Evolutionary conservation across 169 alveolate species (phyloP).

Genomic region (Fabrea salina): DNA sequence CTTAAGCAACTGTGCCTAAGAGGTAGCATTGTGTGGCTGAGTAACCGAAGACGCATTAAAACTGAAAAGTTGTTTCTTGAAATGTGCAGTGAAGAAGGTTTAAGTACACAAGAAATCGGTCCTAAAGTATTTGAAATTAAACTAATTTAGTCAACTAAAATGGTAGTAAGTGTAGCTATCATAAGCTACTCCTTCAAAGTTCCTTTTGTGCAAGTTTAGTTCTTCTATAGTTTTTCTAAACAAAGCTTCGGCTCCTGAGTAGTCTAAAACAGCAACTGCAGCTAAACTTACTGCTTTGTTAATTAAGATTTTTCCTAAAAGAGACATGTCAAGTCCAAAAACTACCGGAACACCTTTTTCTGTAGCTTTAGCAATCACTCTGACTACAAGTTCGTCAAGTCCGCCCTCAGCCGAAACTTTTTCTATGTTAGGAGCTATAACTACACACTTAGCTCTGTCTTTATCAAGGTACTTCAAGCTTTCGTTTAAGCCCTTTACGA

Average conservation of each 20-base stretch:
- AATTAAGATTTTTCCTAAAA: not conserved
- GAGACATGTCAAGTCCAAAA: not conserved
- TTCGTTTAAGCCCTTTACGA: slow-evolving; percentile 19
- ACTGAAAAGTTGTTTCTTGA: not conserved
- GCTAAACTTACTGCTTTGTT: not conserved
- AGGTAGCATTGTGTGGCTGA: not conserved
- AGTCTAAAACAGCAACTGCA: slow-evolving; percentile 10
- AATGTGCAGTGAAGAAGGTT: not conserved
- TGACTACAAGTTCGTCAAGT: not conserved
- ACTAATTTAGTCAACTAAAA: no score
- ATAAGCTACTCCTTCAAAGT: no score
- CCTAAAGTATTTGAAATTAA: slow-evolving; percentile 18
- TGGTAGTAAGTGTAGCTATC: no score
- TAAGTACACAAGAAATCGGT: not conserved
- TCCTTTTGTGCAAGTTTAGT: no score
- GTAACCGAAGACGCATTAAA: not conserved
- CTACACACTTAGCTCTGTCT: not conserved
- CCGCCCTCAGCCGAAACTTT: slow-evolving; percentile 17
- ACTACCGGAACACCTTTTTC: not conserved
- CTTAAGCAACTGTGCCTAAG: not conserved
- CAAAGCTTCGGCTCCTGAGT: not conserved
- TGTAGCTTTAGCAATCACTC: not conserved
- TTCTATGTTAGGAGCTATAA: slow-evolving; percentile 24
- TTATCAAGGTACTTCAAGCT: not conserved
- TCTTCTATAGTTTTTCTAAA: not conserved